Conservation (phyloP, 1,284 basidiomycete genomes). For the Naganishia albida region DNA sequence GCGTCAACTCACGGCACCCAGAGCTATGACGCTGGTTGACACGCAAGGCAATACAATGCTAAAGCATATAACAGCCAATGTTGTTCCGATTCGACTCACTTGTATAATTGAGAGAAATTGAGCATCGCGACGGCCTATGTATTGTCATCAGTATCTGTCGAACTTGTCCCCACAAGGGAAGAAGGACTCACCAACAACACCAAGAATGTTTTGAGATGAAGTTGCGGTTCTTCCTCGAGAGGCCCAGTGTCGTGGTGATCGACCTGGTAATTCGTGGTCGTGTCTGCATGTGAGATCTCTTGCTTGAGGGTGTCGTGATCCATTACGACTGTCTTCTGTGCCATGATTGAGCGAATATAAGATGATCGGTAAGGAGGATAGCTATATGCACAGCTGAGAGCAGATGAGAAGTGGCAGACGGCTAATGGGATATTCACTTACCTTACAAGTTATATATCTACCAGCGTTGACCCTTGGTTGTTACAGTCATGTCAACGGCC, state of each 20-base stretch:
- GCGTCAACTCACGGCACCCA: conserved; percentile 9
- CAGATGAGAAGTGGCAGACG: neutral
- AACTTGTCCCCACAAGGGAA: neutral
- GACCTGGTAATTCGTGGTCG: conserved; percentile 12
- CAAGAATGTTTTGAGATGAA: conserved; percentile 24
- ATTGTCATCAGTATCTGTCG: neutral
- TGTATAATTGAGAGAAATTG: conserved; percentile 20
- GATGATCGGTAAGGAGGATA: neutral
- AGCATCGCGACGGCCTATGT: conserved; percentile 3
- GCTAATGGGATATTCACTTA: neutral
- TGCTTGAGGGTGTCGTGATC: conserved; percentile 20
- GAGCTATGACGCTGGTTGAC: conserved; percentile 16
- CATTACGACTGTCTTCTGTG: neutral
- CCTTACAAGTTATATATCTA: too few species aligned
- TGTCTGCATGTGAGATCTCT: conserved; percentile 18
- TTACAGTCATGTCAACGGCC: too few species aligned
- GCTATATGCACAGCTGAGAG: neutral
- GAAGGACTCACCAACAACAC: conserved; percentile 2
- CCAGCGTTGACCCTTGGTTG: too few species aligned
- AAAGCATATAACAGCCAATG: conserved; percentile 6
- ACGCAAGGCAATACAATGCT: neutral
- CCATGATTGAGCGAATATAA: neutral
- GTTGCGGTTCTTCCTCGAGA: conserved; percentile 3
- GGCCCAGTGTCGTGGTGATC: neutral
- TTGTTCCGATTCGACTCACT: conserved; percentile 4